A percentile compares a stretch with the other conserved stretches of the same genome.
phyloP scores from a whole-genome alignment of 163 green algal genomes.

The Chlamydomonas reinhardtii region DNA sequence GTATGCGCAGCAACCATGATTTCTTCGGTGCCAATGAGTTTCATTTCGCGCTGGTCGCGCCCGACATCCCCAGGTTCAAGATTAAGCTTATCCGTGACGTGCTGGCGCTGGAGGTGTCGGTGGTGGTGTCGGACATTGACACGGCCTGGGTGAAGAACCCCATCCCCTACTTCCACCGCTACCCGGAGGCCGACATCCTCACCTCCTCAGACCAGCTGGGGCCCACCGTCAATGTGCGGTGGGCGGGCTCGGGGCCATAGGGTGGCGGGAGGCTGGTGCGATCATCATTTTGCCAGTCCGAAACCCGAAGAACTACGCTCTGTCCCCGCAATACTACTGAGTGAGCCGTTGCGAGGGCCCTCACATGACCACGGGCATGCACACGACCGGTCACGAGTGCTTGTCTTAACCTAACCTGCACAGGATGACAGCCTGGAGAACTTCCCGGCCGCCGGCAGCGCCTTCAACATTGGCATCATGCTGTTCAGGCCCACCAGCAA shows the following conservation, averaged over 20 bases:
- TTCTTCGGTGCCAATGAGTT: neutral
- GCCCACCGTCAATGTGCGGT: conserved; percentile 33
- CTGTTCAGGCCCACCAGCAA: conserved; percentile 70
- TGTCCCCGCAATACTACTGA: too few species aligned
- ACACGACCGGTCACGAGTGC: too few species aligned
- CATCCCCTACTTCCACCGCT: conserved; percentile 59
- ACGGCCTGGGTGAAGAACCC: conserved; percentile 65
- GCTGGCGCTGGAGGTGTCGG: conserved; percentile 44
- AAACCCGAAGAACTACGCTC: too few species aligned
- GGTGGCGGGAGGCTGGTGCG: too few species aligned
- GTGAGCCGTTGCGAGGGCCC: too few species aligned
- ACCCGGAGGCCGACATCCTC: conserved; percentile 77
- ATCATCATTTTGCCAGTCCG: too few species aligned
- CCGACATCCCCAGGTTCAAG: conserved; percentile 40
- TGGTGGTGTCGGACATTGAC: conserved; percentile 63
- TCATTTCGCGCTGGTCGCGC: neutral
- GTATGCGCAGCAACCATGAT: too few species aligned
- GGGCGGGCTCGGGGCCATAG: neutral
- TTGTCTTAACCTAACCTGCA: neutral
- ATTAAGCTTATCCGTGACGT: conserved; percentile 57
- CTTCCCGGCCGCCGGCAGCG: conserved; percentile 25
- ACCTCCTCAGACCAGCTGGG: conserved; percentile 81
- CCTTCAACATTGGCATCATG: conserved; percentile 88
- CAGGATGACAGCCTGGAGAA: conserved; percentile 13
- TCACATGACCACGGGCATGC: too few species aligned